Base-by-base conservation (phyloP, 768 basidiomycete species). In the Rhizopogon vulgaris region DNA sequence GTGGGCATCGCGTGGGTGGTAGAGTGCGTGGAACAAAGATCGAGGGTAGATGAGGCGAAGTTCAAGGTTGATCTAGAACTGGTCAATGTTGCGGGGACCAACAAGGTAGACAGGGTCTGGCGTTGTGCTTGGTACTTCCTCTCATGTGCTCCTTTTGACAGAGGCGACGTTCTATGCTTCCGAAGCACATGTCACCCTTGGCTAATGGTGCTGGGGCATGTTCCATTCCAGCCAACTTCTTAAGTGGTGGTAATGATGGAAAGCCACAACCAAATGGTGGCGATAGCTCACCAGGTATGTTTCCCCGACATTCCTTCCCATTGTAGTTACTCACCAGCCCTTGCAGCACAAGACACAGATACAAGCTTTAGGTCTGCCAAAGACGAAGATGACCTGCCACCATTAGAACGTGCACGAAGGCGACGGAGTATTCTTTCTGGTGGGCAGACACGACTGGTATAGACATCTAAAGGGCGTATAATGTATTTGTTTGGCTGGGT, bases 1-100 rank as follows among this genome's bases (percentile, higher is more conserved):
- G 86, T 95, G 14, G 87, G 90, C 7, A 89, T 93, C 58, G 85
- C 82, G 15, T 94, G 92, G 92, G 87, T 94, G 4, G 87, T 93
- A 2, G 84, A 90, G 61, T 94, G 90, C 57, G 85, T 78, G 2
- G 90, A 93, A 59, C 79, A 83, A 56, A 74, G 77, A 41, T 66
- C 66, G 37, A 78, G 69, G 41, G 79, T 87, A 3, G 87, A 85
- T 22, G 91, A 91, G 63, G 65, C 71, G 3, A 75, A 70, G 40
- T 88, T 82, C 62, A 68, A 83, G 30, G 76, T 92, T 48, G 82
- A 89, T 60, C 68, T 90, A 3, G 82, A 80, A 17, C 4, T 59
- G 32, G 70, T 72, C 48, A 82, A 84, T 49, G 73, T 86, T 22
- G 79, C 79, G 4, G 82, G 83, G 17, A 72, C 68, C 6, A 77